Evolutionary conservation across 495 filamentous ascomycete species (phyloP).

Genomic region (Penicillium atrosanguineum): DNA sequence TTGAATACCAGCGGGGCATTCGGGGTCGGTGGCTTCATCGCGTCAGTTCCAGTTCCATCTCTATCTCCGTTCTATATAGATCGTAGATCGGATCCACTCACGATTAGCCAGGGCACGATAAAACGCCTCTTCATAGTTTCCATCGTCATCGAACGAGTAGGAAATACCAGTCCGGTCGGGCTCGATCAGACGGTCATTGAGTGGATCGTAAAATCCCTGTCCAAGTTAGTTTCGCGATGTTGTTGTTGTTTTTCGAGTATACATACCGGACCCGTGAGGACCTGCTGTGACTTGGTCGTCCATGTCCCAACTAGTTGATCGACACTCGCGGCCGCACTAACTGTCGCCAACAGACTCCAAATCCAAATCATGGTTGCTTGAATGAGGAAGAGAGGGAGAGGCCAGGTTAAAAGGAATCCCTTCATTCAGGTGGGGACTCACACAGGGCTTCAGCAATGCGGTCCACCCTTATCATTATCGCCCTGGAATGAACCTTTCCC

Average conservation of each 20-base stretch:
- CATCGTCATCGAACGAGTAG: conserved; percentile 73
- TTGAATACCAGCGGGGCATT: conserved; percentile 67
- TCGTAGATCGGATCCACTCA: conserved; percentile 32
- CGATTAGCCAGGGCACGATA: conserved; percentile 74
- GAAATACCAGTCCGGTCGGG: conserved; percentile 73
- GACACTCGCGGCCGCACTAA: conserved; percentile 32
- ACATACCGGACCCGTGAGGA: conserved; percentile 70
- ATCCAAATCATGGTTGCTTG: conserved; percentile 23
- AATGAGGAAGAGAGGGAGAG: background rate
- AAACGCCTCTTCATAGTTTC: conserved; percentile 70
- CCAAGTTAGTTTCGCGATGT: conserved; percentile 2
- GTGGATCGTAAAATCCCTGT: conserved; percentile 73
- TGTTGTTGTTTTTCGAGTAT: background rate
- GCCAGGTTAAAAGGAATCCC: conserved; percentile 15
- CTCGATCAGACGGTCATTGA: conserved; percentile 66
- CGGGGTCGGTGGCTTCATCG: conserved; percentile 54
- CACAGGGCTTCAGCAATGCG: conserved; percentile 13
- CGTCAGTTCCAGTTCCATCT: background rate
- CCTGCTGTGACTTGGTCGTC: conserved; percentile 71
- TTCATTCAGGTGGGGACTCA: conserved; percentile 23
- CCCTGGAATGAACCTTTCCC: conserved; percentile 12
- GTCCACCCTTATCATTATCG: conserved; percentile 26
- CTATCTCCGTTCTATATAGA: conserved; percentile 1
- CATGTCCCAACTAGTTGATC: conserved; percentile 67
- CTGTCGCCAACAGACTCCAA: conserved; percentile 26